phyloP scores from a whole-genome alignment of 2,329 filamentous ascomycete genomes.

The Colletotrichum zoysiae region DNA sequence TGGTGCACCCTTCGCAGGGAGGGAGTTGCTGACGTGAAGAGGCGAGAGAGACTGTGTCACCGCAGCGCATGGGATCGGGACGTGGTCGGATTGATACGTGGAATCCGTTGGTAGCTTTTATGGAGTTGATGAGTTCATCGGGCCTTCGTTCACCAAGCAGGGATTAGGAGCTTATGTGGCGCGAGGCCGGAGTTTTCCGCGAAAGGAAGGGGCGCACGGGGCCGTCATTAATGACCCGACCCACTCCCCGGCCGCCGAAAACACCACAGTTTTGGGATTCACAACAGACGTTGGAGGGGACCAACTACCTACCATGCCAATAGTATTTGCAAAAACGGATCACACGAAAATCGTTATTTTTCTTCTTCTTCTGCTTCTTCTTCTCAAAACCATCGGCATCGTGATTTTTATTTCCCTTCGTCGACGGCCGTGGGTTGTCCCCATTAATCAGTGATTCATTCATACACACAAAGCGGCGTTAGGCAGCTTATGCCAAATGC shows the following conservation, averaged over 20 bases:
- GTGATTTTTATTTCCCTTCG: conserved; percentile 38
- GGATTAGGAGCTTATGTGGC: conserved; percentile 39
- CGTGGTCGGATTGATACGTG: conserved; percentile 22
- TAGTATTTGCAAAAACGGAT: not conserved
- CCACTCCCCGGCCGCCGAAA: not conserved
- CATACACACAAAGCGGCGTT: conserved; percentile 38
- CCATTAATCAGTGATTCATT: conserved; percentile 40
- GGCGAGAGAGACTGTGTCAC: conserved; percentile 12
- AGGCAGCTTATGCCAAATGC: conserved; percentile 28
- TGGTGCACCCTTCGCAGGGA: conserved; percentile 1
- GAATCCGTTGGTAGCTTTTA: conserved; percentile 35
- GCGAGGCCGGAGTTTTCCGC: conserved; percentile 35
- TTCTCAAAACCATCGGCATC: conserved; percentile 22
- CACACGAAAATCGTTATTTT: not conserved
- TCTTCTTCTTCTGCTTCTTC: not conserved
- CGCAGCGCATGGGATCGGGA: conserved; percentile 15
- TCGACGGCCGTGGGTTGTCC: conserved; percentile 27
- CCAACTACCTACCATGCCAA: not conserved
- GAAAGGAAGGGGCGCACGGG: conserved; percentile 34
- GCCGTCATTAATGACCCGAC: conserved; percentile 2
- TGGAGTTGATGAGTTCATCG: conserved; percentile 40
- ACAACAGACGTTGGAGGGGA: not conserved
- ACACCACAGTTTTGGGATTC: not conserved
- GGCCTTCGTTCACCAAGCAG: conserved; percentile 33
- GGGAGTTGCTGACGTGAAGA: conserved; percentile 10